Evolutionary conservation across 2,329 filamentous ascomycete species (phyloP), one percentile per base, ranked within the genome.

Genomic region (Penicillium sp.): DNA sequence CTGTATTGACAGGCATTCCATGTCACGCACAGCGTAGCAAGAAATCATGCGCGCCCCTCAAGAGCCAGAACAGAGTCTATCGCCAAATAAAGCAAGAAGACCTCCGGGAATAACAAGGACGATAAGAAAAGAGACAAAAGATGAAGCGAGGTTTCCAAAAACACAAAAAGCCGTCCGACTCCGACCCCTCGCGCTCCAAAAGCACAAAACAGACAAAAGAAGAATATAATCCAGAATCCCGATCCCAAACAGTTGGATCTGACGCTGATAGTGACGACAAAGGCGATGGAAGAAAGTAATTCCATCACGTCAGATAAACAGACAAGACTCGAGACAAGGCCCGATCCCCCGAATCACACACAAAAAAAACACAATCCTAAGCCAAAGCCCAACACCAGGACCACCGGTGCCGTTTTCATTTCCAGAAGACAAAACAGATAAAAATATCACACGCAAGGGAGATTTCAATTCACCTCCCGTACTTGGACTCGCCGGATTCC

Each of bases 31-130:
- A 51, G 49, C 49, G 28, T 33, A 33, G 49, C 28, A 51, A 40
- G 33, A 4, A 54, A 35, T 55, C 49, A 50, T 50, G 47, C 53
- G 24, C 26, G 51, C 33, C 51, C 55, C 59, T 57, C 63, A 59
- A 62, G 58, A 60, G 44, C 53, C 51, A 56, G 60, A 58, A 51
- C 42, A 61, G 51, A 56, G 55, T 66, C 65, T 65, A 65, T 68
- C 60, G 60, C 61, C 65, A 55, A 53, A 30, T 9, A 35, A 38
- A 53, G 30, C 17, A 37, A 53, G 12, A 26, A 35, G 30, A 37
- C 30, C 50, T 37, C 30, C 50, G 35, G 19, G 2, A 37, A 17
- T 12, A 53, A 19, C 26, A 40, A 38, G 26, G 3, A 28, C 9
- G n/a, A 40, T 2, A 30, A 26, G 15, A 22, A 35, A 38, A 45